Conservation (phyloP, 75 land plant genomes). For the Selaginella tamariscina region DNA sequence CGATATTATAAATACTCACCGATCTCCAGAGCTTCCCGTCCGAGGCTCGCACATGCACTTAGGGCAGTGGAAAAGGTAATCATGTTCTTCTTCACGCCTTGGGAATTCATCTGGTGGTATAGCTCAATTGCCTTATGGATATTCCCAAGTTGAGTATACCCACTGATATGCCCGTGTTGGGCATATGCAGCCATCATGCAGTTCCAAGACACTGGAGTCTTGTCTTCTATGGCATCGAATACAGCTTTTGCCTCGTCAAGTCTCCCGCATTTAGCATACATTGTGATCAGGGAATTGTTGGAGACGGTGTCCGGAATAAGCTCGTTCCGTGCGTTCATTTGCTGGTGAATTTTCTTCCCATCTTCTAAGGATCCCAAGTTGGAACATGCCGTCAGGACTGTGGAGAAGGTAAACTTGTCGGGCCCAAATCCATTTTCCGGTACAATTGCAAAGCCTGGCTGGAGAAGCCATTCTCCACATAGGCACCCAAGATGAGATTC, state of each 20-base stretch:
- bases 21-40: neutral
- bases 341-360: neutral
- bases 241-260: neutral
- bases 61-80: neutral
- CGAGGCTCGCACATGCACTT: neutral
- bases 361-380: neutral
- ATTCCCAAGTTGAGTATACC: no score
- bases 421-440: neutral
- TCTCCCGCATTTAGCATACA: conserved; percentile 10
- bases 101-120: neutral
- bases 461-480: neutral
- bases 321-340: neutral
- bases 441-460: neutral
- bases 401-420: neutral
- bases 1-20: no score
- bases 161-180: neutral
- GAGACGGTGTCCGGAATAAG: neutral
- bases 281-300: conserved; percentile 1
- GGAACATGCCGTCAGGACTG: neutral
- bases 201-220: neutral
- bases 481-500: neutral
- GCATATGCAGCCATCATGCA: conserved; percentile 6
- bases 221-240: neutral
- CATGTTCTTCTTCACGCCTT: neutral
- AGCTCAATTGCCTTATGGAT: conserved; percentile 16